Base-by-base conservation (phyloP, 257 asterid species). In the Gentiana straminea region DNA sequence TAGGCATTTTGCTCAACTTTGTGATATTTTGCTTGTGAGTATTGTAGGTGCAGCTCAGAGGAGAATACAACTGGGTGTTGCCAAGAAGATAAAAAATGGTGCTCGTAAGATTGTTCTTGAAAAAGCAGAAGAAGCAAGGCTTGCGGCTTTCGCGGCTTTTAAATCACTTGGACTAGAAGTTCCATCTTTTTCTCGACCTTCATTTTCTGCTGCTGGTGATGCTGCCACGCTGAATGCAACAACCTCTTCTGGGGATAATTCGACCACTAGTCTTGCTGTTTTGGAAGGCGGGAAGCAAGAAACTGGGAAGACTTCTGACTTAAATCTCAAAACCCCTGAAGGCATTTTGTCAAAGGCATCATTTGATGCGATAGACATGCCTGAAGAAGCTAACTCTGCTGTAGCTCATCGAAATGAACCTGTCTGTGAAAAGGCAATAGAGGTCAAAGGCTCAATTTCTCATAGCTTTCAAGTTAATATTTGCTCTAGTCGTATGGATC, bases 61-160 rank as follows among this genome's bases (percentile, higher is more conserved):
- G 76, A 80, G 80, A 73, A n/a, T 87, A 43, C 96, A 87, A 62
- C 39, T 77, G 64, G 98, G 96, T 65, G 84, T 83, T 72, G 84
- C 86, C 69, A 91, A 83, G 82, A 91, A 87, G 87, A 91, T 91
- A 33, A 91, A 87, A 75, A 84, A 83, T 62, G 96, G 94, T 49
- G 98, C 98, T 5, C 84, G 98, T 51, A 91, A 70, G 76, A 84
- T 83, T 75, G 95, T 91, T 66, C 81, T 91, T 37, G 98, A 87
- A 45, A 91, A 87, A 78, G 98, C 98, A 70, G 98, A 91, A 78
- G 98, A 87, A 75, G 98, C 98, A 60, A 83, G 96, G 70, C 50
- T 81, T 69, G 89, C 93, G 64, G 98, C 98, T 59, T 87, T 87
- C 73, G 75, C 98, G 54, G 95, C 98, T 51, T 91, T 91, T 66